Evolutionary conservation across 306 rosid genomes (phyloP), one percentile per base, ranked within the genome.

Genomic region (Castanospermum australe): DNA sequence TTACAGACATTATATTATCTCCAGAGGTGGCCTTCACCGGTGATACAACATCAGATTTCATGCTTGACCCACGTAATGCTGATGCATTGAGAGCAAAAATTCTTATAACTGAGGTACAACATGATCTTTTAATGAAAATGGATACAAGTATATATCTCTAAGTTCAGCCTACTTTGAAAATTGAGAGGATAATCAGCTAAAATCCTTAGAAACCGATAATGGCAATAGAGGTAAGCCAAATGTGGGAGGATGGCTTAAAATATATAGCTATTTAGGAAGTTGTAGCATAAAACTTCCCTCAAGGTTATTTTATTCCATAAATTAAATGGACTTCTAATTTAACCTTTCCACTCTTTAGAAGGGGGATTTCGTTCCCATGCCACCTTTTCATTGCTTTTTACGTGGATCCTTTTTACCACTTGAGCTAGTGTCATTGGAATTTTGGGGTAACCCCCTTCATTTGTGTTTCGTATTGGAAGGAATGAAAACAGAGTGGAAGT

Each of bases 1-100:
- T 95, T 75, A 95, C 97, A 77, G 97, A 95, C 80, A 78, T 24
- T 52, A 61, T 95, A 75, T 79, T 95, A 87, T 89, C 97, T 50
- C 99, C 99, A 6, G 99, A 95, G 86, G 97, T 95, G 65, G 99
- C 99, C 82, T 95, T 95, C 86, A 87, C 97, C 0, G 99, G 98
- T 17, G 99, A 95, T 83, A 95, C 99, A 65, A 95, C 94, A 0
- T 48, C 97, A 21, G 97, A 95, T 69, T 95, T 84, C 80, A 91
- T 92, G 95, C 91, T 91, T 73, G 99, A 95, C 59, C 99, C 99
- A 20, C 90, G 75, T 55, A 95, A 95, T 59, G 93, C 99, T 8
- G 99, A 95, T 91, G 98, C 99, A 14, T 80, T 95, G 92, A 91
- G 97, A 72, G 99, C 98, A 13, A 95, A 95, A 90, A n/a, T 95